Conservation (phyloP, 2,329 filamentous ascomycete genomes). For the Aspergillus sp. region DNA sequence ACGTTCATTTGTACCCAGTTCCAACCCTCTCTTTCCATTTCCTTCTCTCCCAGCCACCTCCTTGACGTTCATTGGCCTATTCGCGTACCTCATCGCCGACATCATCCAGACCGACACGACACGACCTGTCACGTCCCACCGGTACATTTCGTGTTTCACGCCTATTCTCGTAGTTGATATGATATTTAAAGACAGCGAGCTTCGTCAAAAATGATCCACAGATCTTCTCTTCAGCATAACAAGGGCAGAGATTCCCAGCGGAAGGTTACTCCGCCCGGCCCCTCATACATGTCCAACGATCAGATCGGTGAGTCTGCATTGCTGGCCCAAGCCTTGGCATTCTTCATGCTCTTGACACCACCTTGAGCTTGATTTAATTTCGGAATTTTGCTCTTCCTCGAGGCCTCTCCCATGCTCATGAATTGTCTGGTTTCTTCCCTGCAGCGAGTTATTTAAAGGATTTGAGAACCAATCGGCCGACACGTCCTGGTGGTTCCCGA, state of each 20-base stretch:
- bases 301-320: conserved; percentile 44
- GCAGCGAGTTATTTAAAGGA: conserved; percentile 61
- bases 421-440: neutral
- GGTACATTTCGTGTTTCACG: neutral
- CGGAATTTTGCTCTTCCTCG: neutral
- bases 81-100: conserved; percentile 1
- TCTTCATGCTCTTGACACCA: conserved; percentile 16
- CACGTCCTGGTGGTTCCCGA: conserved; percentile 60
- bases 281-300: conserved; percentile 47
- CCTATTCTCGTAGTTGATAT: conserved; percentile 2
- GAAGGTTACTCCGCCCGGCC: conserved; percentile 48
- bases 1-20: conserved; percentile 1
- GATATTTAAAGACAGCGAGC: conserved; percentile 7
- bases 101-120: conserved; percentile 1
- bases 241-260: conserved; percentile 38
- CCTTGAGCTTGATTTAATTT: conserved; percentile 9
- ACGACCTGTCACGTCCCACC: neutral
- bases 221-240: conserved; percentile 25
- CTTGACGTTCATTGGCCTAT: conserved; percentile 11
- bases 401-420: conserved; percentile 6
- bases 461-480: conserved; percentile 57
- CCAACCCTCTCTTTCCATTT: neutral
- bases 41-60: conserved; percentile 12
- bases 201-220: conserved; percentile 38
- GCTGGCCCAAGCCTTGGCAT: conserved; percentile 18